Evolutionary conservation across 257 asterid species (phyloP), one percentile per base, ranked within the genome.

Genomic region (Echites panduratus): DNA sequence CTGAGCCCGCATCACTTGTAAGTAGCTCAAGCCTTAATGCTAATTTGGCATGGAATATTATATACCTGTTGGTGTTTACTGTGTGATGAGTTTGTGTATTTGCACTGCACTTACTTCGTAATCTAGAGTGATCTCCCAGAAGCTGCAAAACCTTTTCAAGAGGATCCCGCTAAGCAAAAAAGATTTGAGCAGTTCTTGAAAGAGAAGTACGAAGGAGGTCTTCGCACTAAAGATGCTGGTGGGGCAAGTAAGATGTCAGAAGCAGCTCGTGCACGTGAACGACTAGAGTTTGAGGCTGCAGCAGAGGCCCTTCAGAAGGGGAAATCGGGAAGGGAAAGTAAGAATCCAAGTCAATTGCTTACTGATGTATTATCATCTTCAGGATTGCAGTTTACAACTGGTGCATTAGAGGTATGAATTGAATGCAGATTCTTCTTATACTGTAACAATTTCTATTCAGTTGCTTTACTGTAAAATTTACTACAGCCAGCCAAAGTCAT

Each of bases 211-310:
- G 90, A 74, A 68, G 99, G 99, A 57, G 99, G 99, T 71, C 97
- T 91, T 71, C 92, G 98, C 77, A 80, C 88, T 65, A 94, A 83
- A 79, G 97, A 91, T 67, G 82, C 89, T 66, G 90, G 96, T 76
- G 98, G 97, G 72, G 48, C 96, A 73, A 90, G 97, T 82, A 78
- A 81, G 74, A 86, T 94, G 97, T 88, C 99, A 76, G 99, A 94
- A 87, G 86, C 93, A 79, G 92, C 86, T 72, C 99, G 99, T 78
- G 99, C 99, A 75, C 99, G 98, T 78, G 99, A 94, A 84, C 85
- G 90, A 75, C 84, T 94, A 70, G 98, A 94, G 77, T 94, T 94
- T 82, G 99, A 94, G 75, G 77, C 92, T 74, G 96, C 96, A 49
- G 98, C 93, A 3, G 84, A 79, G 69, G 84, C 89, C 62, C 77